Percentiles rank a stretch among this genome's conserved stretches.
phyloP scores from a whole-genome alignment of 2,329 filamentous ascomycete genomes.

The Purpureocillium lavendulum region DNA sequence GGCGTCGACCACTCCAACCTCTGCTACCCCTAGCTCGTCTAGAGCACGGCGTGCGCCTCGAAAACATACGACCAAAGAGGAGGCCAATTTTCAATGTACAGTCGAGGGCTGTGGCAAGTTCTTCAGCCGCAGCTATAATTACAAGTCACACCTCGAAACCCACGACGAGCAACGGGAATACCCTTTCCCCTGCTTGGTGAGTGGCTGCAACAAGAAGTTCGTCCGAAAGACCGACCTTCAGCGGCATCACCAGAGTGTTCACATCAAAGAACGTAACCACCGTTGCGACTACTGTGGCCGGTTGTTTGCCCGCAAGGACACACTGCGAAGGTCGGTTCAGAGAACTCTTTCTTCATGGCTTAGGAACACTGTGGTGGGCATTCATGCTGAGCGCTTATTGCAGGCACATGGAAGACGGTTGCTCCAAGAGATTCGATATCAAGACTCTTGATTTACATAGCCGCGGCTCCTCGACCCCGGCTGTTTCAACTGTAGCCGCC shows the following conservation, averaged over 20 bases:
- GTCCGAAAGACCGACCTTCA: constrained; percentile 74
- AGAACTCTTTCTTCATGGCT: too few species aligned
- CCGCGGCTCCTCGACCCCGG: too few species aligned
- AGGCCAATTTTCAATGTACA: constrained; percentile 63
- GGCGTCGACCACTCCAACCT: background rate
- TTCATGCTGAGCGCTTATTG: too few species aligned
- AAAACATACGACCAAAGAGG: constrained; percentile 55
- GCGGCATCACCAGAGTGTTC: constrained; percentile 56
- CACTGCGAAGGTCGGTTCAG: constrained; percentile 59
- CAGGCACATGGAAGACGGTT: constrained; percentile 72
- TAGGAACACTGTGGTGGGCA: too few species aligned
- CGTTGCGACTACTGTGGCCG: constrained; percentile 63
- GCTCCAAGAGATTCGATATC: constrained; percentile 57
- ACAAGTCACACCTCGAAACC: constrained; percentile 76
- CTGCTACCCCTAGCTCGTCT: background rate
- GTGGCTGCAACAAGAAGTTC: constrained; percentile 66
- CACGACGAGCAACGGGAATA: constrained; percentile 69
- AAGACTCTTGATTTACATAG: constrained; percentile 37
- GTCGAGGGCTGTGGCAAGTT: constrained; percentile 64
- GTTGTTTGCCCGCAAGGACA: constrained; percentile 73
- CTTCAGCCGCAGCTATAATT: constrained; percentile 81
- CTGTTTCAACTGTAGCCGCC: too few species aligned
- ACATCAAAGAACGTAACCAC: constrained; percentile 64
- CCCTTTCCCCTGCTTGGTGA: constrained; percentile 57
- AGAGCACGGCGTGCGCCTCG: constrained; percentile 23